Evolutionary conservation across 2,329 filamentous ascomycete species (phyloP), one percentile per base, ranked within the genome.

Genomic region (Stenocarpella maydis): DNA sequence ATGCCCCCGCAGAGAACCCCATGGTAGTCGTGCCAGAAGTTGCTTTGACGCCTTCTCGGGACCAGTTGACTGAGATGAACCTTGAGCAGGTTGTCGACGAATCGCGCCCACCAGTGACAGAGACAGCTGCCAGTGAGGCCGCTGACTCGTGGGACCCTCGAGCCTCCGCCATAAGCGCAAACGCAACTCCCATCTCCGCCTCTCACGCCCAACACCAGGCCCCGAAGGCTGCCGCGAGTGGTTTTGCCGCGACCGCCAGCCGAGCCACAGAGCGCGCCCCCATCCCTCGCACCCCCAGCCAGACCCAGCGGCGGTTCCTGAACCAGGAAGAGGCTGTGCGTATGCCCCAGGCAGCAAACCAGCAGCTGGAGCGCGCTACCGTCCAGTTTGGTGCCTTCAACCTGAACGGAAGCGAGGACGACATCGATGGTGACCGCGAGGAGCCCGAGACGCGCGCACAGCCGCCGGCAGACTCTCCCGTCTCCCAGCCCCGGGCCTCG

Each of bases 241-340:
- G 92, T 66, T 97, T 89, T 79, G 93, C 92, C 61, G 87, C 93
- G n/a, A 92, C 91, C 61, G 93, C 94, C 31, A 85, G 92, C 76
- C 97, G 97, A 83, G 92, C 92, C 15, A 92, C 88, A 70, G 82
- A 90, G 76, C 79, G 87, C 71, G 83, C 88, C 28, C 81, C 87
- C 69, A 84, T 85, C 71, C 70, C 70, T 24, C 92, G 95, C 71
- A 90, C 90, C 67, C 88, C 93, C 24, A 95, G 91, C 82, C 94
- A 92, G 80, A 54, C 67, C 21, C 92, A 97, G 79, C 90, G 95
- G 74, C 92, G 94, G 76, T 87, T 98, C 66, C 86, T 97, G 76
- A 95, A 98, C 76, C 96, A 99, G 79, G 95, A 97, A 80, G 96
- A 99, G 83, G 94, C 96, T 70, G 96, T 99, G 49, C 94, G 97